phyloP scores from a whole-genome alignment of 2,329 filamentous ascomycete genomes.

The Exophiala sideris region DNA sequence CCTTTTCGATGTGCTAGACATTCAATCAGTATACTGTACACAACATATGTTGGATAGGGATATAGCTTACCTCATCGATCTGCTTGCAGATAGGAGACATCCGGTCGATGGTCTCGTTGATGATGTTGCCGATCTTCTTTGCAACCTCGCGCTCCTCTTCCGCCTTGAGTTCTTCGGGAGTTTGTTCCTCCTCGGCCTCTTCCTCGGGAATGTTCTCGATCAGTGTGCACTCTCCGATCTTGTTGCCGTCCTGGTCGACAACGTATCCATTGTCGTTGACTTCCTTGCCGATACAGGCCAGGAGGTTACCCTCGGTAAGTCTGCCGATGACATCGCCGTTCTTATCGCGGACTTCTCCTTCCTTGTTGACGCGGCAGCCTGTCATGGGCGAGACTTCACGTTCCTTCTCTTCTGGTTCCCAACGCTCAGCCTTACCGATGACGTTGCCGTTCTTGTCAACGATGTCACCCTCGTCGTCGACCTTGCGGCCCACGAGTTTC shows the following conservation, averaged over 20 bases:
- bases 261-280: constrained; percentile 53
- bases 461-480: constrained; percentile 68
- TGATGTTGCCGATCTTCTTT: constrained; percentile 67
- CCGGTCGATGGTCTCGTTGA: constrained; percentile 76
- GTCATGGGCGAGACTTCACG: constrained; percentile 60
- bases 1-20: constrained; percentile 67
- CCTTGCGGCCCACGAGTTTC: constrained; percentile 61
- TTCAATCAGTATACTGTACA: constrained; percentile 23
- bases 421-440: constrained; percentile 66
- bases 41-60: neutral
- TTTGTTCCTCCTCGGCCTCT: constrained; percentile 39
- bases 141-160: constrained; percentile 73
- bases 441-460: constrained; percentile 65
- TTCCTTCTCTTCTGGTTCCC: constrained; percentile 58
- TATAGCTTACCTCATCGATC: constrained; percentile 67
- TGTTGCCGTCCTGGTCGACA: constrained; percentile 59
- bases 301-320: constrained; percentile 43
- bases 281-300: constrained; percentile 40
- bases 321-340: constrained; percentile 47
- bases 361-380: constrained; percentile 50
- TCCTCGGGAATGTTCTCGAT: constrained; percentile 54
- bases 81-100: constrained; percentile 81
- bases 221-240: constrained; percentile 61
- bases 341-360: constrained; percentile 47
- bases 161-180: constrained; percentile 50